A percentile compares a stretch with the other conserved stretches of the same genome.
phyloP scores from a whole-genome alignment of 202 grass and related monocot genomes.

The Digitaria exilis region DNA sequence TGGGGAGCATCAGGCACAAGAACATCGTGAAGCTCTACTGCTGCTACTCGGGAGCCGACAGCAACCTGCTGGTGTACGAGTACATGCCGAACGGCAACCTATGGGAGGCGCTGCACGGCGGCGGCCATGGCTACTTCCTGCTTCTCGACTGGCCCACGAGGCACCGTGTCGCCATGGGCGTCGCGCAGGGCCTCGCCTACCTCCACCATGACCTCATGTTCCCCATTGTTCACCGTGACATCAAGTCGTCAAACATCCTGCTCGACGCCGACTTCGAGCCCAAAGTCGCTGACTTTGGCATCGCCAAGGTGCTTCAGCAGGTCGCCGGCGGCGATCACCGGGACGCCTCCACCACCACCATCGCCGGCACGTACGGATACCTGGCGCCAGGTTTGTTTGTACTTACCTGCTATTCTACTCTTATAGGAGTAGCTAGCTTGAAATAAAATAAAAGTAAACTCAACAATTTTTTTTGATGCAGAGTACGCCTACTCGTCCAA shows the following conservation, averaged over 20 bases:
- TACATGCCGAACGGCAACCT: slow-evolving; percentile 98
- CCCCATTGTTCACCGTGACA: slow-evolving; percentile 89
- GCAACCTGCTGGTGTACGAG: slow-evolving; percentile 89
- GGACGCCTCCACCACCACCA: slow-evolving; percentile 65
- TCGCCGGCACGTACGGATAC: slow-evolving; percentile 91
- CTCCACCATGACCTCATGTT: slow-evolving; percentile 87
- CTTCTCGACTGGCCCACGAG: slow-evolving; percentile 79
- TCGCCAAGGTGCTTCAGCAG: slow-evolving; percentile 91
- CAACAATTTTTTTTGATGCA: too few relatives aligned
- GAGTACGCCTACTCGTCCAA: slow-evolving; percentile 79
- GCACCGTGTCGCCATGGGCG: slow-evolving; percentile 73
- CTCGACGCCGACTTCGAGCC: slow-evolving; percentile 92
- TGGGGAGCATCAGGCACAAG: slow-evolving; percentile 97
- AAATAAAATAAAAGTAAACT: too few relatives aligned
- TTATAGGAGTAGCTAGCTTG: too few relatives aligned
- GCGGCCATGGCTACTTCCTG: slow-evolving; percentile 26
- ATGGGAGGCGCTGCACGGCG: slow-evolving; percentile 89
- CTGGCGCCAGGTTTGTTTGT: slow-evolving; percentile 88
- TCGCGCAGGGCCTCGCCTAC: slow-evolving; percentile 93
- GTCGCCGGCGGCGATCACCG: slow-evolving; percentile 21
- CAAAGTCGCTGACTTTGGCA: slow-evolving; percentile 98
- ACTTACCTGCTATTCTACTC: too few relatives aligned
- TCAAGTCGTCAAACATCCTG: slow-evolving; percentile 95
- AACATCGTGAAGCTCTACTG: slow-evolving; percentile 99
- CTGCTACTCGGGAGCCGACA: slow-evolving; percentile 79